These are phyloP conservation scores for Elsinoe necatrix DNA, from an alignment of 2,329 filamentous ascomycete genomes.

Conservation along the genomic window DNA sequence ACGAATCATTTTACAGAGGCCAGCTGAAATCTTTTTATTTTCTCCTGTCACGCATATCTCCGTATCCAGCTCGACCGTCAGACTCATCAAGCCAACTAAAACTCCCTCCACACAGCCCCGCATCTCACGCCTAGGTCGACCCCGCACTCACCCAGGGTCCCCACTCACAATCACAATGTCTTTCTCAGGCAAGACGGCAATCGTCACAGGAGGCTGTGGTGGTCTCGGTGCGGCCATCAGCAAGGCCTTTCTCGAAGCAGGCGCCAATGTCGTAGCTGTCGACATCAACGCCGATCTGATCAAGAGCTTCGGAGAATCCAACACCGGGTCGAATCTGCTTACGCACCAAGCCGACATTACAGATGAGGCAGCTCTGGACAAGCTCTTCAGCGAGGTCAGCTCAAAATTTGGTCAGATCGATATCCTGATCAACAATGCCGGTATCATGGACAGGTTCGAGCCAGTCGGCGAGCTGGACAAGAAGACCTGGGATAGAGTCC, in stretches of 20 bases:
- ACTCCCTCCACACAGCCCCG: not conserved
- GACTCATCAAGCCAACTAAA: not conserved
- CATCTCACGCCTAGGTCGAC: not conserved
- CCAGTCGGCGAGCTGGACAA: slow-evolving; percentile 42
- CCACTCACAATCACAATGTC: not conserved
- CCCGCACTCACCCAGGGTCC: not conserved
- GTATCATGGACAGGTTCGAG: slow-evolving; percentile 49
- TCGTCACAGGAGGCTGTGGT: slow-evolving; percentile 29
- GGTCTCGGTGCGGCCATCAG: slow-evolving; percentile 30
- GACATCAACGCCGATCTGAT: slow-evolving; percentile 30
- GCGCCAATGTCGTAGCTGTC: slow-evolving; percentile 30
- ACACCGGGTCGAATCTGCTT: slow-evolving; percentile 23
- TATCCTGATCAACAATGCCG: slow-evolving; percentile 42
- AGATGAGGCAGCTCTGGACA: slow-evolving; percentile 28
- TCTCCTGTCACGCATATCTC: too few species aligned
- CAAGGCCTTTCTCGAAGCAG: slow-evolving; percentile 26
- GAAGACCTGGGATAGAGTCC: slow-evolving; percentile 45
- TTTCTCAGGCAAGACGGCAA: slow-evolving; percentile 25
- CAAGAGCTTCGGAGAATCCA: slow-evolving; percentile 23
- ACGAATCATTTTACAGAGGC: too few species aligned
- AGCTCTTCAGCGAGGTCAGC: slow-evolving; percentile 31
- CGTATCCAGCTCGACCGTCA: too few species aligned
- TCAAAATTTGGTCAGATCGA: slow-evolving; percentile 43
- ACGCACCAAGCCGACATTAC: slow-evolving; percentile 34
- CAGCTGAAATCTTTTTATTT: too few species aligned